phyloP scores from a whole-genome alignment of 306 rosid species.

The Crataegus laevigata region DNA sequence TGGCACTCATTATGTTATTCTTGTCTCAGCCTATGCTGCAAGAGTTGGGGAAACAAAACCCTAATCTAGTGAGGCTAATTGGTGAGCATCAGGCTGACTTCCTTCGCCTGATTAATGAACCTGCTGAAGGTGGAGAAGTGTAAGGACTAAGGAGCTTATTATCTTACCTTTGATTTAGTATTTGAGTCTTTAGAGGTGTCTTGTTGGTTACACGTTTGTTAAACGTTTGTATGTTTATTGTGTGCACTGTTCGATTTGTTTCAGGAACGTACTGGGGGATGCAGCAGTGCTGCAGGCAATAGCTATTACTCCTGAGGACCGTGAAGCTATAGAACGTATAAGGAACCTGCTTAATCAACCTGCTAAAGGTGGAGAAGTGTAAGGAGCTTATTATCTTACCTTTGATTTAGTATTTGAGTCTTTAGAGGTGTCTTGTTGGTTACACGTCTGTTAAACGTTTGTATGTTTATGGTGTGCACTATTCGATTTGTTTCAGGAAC shows the following conservation, averaged over 20 bases:
- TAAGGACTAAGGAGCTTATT: conserved; percentile 29
- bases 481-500: conserved; percentile 38
- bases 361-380: conserved; percentile 86
- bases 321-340: conserved; percentile 80
- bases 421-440: neutral
- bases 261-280: conserved; percentile 64
- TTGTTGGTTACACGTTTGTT: too few species aligned
- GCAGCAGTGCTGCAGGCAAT: conserved; percentile 59
- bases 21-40: conserved; percentile 91
- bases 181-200: too few species aligned
- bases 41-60: conserved; percentile 95
- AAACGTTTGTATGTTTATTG: neutral
- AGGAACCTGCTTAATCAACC: conserved; percentile 86
- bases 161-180: neutral
- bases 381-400: conserved; percentile 21
- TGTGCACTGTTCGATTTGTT: conserved; percentile 3
- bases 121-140: conserved; percentile 89
- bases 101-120: conserved; percentile 81
- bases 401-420: neutral
- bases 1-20: conserved; percentile 10
- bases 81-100: conserved; percentile 87
- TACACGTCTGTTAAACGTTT: neutral
- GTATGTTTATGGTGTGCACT: neutral
- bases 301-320: conserved; percentile 87
- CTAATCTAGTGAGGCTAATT: conserved; percentile 82